These are phyloP conservation scores for Rhytidhysteron rufulum DNA, from an alignment of 2,329 filamentous ascomycete genomes.

Conservation along the genomic window DNA sequence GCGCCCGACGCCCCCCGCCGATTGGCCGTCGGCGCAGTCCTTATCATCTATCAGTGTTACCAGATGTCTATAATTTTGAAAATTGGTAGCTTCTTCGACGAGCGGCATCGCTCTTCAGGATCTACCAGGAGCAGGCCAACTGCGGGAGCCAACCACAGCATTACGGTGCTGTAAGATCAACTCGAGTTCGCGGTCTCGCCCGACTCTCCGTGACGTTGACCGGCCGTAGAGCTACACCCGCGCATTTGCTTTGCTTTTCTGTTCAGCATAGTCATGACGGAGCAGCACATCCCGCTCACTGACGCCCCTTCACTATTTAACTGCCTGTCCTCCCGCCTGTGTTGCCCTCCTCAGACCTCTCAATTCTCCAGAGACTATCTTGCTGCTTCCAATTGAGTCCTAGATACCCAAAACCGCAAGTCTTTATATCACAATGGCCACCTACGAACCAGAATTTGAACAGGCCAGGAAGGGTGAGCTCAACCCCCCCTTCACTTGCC, in stretches of 20 bases:
- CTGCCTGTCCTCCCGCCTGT: neutral
- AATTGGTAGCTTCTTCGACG: no score
- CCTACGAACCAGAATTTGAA: conserved; percentile 98
- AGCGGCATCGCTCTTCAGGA: no score
- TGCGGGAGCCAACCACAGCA: no score
- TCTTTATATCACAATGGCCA: conserved; percentile 58
- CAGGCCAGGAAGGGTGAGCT: conserved; percentile 88
- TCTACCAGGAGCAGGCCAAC: no score
- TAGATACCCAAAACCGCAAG: neutral
- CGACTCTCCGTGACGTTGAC: neutral
- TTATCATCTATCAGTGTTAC: no score
- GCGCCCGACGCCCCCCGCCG: no score
- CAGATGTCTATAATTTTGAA: no score
- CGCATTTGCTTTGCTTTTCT: conserved; percentile 3
- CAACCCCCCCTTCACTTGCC: neutral
- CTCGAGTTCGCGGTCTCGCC: neutral
- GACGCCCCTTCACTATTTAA: conserved; percentile 2
- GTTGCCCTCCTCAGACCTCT: neutral
- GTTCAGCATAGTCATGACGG: neutral
- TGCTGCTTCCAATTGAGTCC: neutral
- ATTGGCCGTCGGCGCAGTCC: no score
- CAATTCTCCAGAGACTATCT: neutral
- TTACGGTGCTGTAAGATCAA: no score
- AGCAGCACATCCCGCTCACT: neutral
- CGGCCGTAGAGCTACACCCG: neutral